Conservation (phyloP, 352 stramenopile species). For the Saprolegnia diclina region DNA sequence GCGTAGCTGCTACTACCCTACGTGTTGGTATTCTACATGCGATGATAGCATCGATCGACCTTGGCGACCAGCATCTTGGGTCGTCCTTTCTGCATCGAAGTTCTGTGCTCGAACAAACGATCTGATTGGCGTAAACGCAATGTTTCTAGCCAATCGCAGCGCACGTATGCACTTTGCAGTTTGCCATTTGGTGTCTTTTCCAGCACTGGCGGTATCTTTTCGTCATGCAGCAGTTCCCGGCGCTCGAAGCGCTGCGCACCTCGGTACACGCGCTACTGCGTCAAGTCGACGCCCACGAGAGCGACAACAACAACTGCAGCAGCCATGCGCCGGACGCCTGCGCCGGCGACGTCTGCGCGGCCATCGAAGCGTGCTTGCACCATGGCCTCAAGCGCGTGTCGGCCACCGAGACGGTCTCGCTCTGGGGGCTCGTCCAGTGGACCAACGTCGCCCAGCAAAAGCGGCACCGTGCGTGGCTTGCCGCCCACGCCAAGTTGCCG, state of each 20-base stretch:
- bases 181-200: neutral
- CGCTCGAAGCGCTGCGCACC: constrained; percentile 12
- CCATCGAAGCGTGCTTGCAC: constrained; percentile 16
- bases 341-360: neutral
- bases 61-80: no score
- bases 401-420: constrained; percentile 11
- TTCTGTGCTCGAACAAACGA: no score
- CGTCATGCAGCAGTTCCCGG: constrained; percentile 3
- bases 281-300: neutral
- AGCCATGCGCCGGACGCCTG: neutral
- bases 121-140: no score
- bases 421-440: constrained; percentile 24
- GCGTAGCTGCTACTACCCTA: no score
- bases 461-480: constrained; percentile 11
- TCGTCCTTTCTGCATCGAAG: no score
- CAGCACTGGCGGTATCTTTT: neutral
- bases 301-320: neutral
- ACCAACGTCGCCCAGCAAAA: constrained; percentile 26
- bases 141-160: no score
- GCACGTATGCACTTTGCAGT: no score
- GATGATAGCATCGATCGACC: no score
- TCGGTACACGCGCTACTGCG: constrained; percentile 16
- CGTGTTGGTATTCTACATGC: no score
- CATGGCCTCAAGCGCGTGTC: constrained; percentile 26
- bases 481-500: neutral